phyloP scores from a whole-genome alignment of 2,329 filamentous ascomycete species.

The Colletotrichum echinochloae region DNA sequence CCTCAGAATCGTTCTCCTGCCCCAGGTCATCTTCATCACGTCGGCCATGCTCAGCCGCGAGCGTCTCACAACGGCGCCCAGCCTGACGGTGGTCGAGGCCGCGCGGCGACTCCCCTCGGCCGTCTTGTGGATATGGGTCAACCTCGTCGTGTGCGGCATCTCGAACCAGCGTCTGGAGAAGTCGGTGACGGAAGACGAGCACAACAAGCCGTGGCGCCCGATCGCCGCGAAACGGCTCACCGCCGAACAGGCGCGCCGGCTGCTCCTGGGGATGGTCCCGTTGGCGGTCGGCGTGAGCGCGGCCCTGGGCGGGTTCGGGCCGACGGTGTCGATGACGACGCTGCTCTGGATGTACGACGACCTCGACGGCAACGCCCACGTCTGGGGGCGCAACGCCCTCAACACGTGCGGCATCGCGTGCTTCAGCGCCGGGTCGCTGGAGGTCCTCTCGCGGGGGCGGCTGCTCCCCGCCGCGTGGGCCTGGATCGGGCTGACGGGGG shows the following conservation, averaged over 20 bases:
- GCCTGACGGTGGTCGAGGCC: not conserved
- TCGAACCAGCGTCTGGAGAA: slow-evolving; percentile 46
- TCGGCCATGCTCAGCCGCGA: slow-evolving; percentile 26
- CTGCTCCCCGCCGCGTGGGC: slow-evolving; percentile 35
- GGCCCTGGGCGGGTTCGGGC: slow-evolving; percentile 39
- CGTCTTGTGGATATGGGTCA: slow-evolving; percentile 46
- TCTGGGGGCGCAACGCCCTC: slow-evolving; percentile 44
- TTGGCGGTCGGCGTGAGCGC: slow-evolving; percentile 38
- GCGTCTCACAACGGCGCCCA: not conserved
- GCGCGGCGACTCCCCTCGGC: not conserved
- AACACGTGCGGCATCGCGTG: slow-evolving; percentile 47
- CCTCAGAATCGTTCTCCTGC: slow-evolving; percentile 49
- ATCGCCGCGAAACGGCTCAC: slow-evolving; percentile 45
- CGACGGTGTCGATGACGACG: slow-evolving; percentile 43
- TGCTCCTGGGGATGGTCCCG: slow-evolving; percentile 44
- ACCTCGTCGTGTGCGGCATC: slow-evolving; percentile 46
- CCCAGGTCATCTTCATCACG: slow-evolving; percentile 47
- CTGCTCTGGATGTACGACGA: slow-evolving; percentile 50
- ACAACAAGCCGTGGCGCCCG: slow-evolving; percentile 50
- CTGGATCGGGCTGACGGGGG: slow-evolving; percentile 44
- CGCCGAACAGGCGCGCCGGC: slow-evolving; percentile 43
- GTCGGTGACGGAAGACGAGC: slow-evolving; percentile 45
- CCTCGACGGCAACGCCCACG: slow-evolving; percentile 44
- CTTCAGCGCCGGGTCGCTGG: slow-evolving; percentile 47
- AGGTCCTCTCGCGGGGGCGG: slow-evolving; percentile 32